A percentile compares a stretch with the other conserved stretches of the same genome.
phyloP scores from a whole-genome alignment of 495 filamentous ascomycete species.

The Penicillium manginii region DNA sequence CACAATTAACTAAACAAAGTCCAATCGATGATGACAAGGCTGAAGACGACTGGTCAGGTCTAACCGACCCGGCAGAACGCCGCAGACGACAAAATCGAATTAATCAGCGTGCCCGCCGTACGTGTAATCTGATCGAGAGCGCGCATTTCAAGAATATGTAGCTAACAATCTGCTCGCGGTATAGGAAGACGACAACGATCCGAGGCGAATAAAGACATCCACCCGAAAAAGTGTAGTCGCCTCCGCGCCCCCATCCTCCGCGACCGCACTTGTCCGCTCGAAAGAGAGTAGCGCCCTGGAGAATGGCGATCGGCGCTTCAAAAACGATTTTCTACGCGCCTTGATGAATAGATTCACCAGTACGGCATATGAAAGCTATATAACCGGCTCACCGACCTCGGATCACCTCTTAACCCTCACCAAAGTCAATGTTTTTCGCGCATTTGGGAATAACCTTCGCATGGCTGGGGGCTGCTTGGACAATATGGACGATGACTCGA shows the following conservation, averaged over 20 bases:
- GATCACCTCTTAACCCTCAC: conserved; percentile 48
- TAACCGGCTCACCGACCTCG: conserved; percentile 32
- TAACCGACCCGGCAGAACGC: conserved; percentile 42
- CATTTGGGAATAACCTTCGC: conserved; percentile 27
- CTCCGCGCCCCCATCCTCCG: not conserved
- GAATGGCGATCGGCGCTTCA: not conserved
- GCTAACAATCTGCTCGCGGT: not conserved
- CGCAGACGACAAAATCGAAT: conserved; percentile 47
- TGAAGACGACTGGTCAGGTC: conserved; percentile 43
- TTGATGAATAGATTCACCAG: conserved; percentile 31
- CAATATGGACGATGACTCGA: conserved; percentile 37
- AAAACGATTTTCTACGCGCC: not conserved
- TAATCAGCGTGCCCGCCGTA: conserved; percentile 48
- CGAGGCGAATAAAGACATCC: conserved; percentile 15
- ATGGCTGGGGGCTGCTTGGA: conserved; percentile 22
- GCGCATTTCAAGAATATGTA: not conserved
- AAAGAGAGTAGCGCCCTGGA: not conserved
- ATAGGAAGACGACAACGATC: conserved; percentile 21
- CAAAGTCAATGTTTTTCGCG: conserved; percentile 49
- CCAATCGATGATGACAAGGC: conserved; percentile 13
- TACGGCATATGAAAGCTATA: conserved; percentile 35
- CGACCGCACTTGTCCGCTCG: conserved; percentile 11
- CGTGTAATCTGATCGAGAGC: not conserved
- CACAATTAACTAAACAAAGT: conserved; percentile 4
- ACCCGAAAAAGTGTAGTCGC: conserved; percentile 21